Conservation (phyloP, 352 stramenopile genomes). For the Pythium dissotocum region DNA sequence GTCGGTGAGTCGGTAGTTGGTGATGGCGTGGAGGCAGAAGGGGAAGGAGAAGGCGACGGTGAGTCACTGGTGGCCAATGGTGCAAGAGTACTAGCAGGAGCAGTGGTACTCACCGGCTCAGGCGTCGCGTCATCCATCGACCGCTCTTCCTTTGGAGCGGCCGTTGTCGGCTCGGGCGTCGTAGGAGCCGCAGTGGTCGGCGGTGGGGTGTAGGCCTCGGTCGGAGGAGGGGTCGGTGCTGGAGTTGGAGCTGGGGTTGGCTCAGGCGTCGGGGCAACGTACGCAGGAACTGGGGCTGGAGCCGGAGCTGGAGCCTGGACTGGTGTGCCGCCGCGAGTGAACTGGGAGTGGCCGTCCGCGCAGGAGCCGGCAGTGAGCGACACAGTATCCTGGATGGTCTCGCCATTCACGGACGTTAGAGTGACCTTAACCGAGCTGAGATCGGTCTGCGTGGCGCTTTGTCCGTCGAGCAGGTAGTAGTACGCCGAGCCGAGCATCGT, state of each 20-base stretch:
- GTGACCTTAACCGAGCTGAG: slow-evolving; percentile 38
- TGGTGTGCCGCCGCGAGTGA: slow-evolving; percentile 26
- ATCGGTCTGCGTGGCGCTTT: slow-evolving; percentile 25
- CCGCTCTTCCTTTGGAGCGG: slow-evolving; percentile 4
- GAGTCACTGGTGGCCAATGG: slow-evolving; percentile 10
- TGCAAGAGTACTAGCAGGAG: slow-evolving; percentile 3
- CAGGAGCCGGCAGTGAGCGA: slow-evolving; percentile 46
- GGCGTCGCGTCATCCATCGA: slow-evolving; percentile 5
- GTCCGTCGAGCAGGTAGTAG: slow-evolving; percentile 42
- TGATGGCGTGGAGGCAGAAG: slow-evolving; percentile 2
- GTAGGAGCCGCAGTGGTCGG: background rate
- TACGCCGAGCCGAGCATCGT: slow-evolving; percentile 59
- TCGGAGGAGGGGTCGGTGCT: slow-evolving; percentile 4
- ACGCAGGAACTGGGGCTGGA: slow-evolving; percentile 4
- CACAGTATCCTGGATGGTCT: slow-evolving; percentile 57
- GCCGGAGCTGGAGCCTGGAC: background rate
- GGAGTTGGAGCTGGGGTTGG: slow-evolving; percentile 11
- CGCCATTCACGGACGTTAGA: slow-evolving; percentile 53
- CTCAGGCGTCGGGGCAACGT: slow-evolving; percentile 4
- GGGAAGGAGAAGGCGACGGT: slow-evolving; percentile 14
- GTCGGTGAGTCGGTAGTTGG: background rate
- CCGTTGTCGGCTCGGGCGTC: background rate
- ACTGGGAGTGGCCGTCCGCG: slow-evolving; percentile 49
- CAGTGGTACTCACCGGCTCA: slow-evolving; percentile 17
- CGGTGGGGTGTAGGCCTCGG: background rate